These are phyloP conservation scores for Fusarium denticulatum DNA, from an alignment of 2,329 filamentous ascomycete species.

Conservation along the genomic window DNA sequence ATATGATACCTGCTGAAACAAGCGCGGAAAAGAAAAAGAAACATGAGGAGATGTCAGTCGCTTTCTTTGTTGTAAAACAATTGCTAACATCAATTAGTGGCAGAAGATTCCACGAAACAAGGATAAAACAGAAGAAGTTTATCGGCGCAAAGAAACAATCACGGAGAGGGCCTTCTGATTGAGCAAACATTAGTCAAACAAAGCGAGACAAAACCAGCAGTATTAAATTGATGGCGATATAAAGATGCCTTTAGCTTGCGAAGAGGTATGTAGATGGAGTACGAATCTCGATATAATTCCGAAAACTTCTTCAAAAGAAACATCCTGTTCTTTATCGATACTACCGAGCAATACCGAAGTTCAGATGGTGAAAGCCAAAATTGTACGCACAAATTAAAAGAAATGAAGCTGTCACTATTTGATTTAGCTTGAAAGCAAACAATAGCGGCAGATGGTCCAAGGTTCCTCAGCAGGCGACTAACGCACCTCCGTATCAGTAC, in stretches of 20 bases:
- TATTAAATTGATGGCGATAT: not conserved
- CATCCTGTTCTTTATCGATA: not conserved
- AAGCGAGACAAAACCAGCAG: not conserved
- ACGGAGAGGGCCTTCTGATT: constrained; percentile 51
- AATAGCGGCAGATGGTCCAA: not conserved
- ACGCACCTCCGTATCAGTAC: not conserved
- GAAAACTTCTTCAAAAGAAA: not conserved
- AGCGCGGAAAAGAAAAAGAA: constrained; percentile 59
- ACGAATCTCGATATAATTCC: not conserved
- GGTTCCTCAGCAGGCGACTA: not conserved
- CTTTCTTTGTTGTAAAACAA: not conserved
- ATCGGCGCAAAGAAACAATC: constrained; percentile 61
- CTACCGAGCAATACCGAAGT: not conserved
- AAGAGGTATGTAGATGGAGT: not conserved
- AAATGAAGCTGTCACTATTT: not conserved
- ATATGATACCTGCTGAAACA: constrained; percentile 58
- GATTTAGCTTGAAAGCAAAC: not conserved
- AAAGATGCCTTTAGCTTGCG: not conserved
- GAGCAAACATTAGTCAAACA: not conserved
- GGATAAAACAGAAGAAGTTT: constrained; percentile 60
- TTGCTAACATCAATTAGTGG: constrained; percentile 50
- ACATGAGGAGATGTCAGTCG: constrained; percentile 57
- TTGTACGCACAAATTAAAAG: not conserved
- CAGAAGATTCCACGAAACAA: constrained; percentile 56
- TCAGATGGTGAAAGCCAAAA: not conserved